These are phyloP conservation scores for Capsicum baccatum DNA, from an alignment of 257 asterid genomes.

Conservation along the genomic window DNA sequence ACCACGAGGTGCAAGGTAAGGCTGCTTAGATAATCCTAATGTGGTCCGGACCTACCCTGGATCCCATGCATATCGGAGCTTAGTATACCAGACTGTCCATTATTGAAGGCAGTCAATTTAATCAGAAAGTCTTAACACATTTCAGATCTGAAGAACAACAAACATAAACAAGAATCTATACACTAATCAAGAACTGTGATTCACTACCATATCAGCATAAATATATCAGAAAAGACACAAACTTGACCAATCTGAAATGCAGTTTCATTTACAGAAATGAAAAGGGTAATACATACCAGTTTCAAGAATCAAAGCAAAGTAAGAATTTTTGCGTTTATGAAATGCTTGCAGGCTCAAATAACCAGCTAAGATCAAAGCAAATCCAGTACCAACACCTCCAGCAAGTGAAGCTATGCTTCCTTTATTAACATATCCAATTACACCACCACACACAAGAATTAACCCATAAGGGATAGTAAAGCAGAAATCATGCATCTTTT, in stretches of 20 bases:
- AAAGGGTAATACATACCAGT: conserved; percentile 55
- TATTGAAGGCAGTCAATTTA: not conserved
- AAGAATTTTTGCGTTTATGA: conserved; percentile 80
- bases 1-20: no score
- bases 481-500: conserved; percentile 95
- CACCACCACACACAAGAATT: conserved; percentile 75
- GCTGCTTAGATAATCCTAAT: no score
- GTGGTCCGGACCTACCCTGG: no score
- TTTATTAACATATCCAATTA: conserved; percentile 73
- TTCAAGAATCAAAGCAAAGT: conserved; percentile 70
- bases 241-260: not conserved
- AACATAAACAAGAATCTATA: not conserved
- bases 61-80: no score
- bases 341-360: conserved; percentile 90
- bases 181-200: not conserved
- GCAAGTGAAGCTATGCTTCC: conserved; percentile 87
- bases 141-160: not conserved
- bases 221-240: not conserved
- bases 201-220: not conserved
- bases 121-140: not conserved
- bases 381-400: conserved; percentile 85
- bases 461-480: conserved; percentile 95
- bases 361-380: conserved; percentile 79
- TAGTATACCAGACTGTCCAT: no score
- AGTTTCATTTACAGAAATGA: conserved; percentile 18